Conservation (phyloP, 441 rosid genomes). For the Populus hybrid region DNA sequence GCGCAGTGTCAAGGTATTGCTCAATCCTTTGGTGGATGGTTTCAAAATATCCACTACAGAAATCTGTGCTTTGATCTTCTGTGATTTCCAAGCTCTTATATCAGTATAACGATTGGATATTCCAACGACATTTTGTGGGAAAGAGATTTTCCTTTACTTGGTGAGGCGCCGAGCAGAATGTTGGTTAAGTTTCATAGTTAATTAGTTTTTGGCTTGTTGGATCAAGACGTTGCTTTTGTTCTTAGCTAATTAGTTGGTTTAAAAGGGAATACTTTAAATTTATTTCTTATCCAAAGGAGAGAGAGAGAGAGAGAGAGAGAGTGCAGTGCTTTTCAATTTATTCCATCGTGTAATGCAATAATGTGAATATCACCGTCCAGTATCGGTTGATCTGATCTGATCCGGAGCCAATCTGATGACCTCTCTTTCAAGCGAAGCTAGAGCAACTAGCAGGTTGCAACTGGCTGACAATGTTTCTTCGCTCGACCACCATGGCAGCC, state of each 20-base stretch:
- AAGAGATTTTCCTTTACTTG: neutral
- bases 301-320: neutral
- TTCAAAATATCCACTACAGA: neutral
- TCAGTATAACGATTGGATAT: no score
- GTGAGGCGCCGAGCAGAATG: neutral
- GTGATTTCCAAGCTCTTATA: neutral
- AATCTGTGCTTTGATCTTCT: neutral
- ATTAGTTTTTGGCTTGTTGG: neutral
- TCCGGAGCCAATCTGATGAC: neutral
- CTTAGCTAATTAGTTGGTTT: neutral
- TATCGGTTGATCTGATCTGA: neutral
- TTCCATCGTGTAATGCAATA: neutral
- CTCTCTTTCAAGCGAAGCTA: conserved; percentile 36
- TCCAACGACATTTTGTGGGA: neutral
- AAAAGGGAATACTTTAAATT: neutral
- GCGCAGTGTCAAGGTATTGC: neutral
- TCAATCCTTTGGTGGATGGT: neutral
- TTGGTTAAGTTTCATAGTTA: neutral
- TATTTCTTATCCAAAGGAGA: neutral
- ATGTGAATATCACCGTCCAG: neutral
- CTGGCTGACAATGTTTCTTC: neutral
- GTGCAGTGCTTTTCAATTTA: neutral
- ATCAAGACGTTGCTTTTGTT: neutral
- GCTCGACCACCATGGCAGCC: neutral
- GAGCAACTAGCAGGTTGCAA: neutral